Percentiles rank a stretch among this genome's conserved stretches.
Evolutionary conservation across 495 filamentous ascomycete genomes (phyloP).

Genomic region (Annulohypoxylon maeteangense): DNA sequence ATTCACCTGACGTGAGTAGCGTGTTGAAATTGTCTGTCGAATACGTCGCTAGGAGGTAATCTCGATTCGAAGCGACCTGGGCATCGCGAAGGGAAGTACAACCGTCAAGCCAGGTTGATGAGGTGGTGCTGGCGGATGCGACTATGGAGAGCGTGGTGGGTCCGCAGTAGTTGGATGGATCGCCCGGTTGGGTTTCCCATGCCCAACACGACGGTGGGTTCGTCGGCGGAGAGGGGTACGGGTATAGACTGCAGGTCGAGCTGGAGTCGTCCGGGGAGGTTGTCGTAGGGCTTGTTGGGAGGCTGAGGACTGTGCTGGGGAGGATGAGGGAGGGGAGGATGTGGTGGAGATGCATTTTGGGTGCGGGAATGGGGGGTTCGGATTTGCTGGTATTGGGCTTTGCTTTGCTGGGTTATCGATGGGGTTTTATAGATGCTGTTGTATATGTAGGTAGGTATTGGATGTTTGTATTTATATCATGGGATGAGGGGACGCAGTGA

Average conservation of each 20-base stretch:
- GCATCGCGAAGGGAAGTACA: slow-evolving; percentile 18
- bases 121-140: neutral
- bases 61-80: slow-evolving; percentile 17
- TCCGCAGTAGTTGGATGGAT: slow-evolving; percentile 35
- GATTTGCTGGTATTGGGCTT: neutral
- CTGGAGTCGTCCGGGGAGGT: neutral
- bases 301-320: slow-evolving; percentile 10
- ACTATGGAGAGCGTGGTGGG: slow-evolving; percentile 16
- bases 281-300: slow-evolving; percentile 21
- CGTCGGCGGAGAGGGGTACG: slow-evolving; percentile 14
- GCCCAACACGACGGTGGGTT: slow-evolving; percentile 33
- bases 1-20: slow-evolving; percentile 17
- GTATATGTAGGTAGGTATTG: neutral
- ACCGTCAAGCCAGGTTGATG: slow-evolving; percentile 30
- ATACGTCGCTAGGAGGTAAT: slow-evolving; percentile 34
- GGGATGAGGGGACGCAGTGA: neutral
- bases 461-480: neutral
- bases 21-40: slow-evolving; percentile 35
- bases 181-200: slow-evolving; percentile 24
- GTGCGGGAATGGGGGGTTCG: neutral
- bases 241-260: slow-evolving; percentile 23
- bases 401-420: neutral
- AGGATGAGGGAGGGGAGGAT: slow-evolving; percentile 31
- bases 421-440: neutral
- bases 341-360: slow-evolving; percentile 28